Evolutionary conservation across 768 basidiomycete species (phyloP), one percentile per base, ranked within the genome.

Genomic region (Phylloporus rhodoxanthus): DNA sequence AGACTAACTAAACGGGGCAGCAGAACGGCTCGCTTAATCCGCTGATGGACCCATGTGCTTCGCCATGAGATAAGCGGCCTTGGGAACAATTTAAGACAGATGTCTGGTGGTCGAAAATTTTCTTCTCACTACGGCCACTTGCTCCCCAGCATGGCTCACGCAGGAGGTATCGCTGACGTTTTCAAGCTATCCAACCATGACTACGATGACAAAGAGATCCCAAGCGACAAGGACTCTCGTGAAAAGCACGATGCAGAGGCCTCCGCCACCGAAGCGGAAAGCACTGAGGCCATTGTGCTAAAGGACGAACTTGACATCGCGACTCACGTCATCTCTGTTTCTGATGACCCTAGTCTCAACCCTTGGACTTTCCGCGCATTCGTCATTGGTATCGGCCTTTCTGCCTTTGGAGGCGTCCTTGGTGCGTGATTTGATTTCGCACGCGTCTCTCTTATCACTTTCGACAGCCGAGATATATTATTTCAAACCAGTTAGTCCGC

Each of bases 391-490:
- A 72, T 79, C 0, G 80, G 74, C 69, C 52, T 79, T 67, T 68
- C 77, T 72, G 8, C 70, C 68, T 64, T 81, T 43, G 77, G 79
- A 48, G 76, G 76, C 43, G 73, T 76, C n/a, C 68, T 81, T 26
- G 76, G 75, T 76, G 53, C 17, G 63, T 62, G 33, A 37, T 30
- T 26, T 9, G 25, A 26, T 46, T 36, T 32, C 34, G 13, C 36
- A 20, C 32, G 45, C 29, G 23, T 43, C 14, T 6, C 3, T 38
- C 37, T 47, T 23, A 57, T 54, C n/a, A 39, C 29, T 28, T 33
- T 29, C 41, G 44, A 34, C 49, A 78, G 77, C 78, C n/a, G 72
- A 81, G 52, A 80, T 80, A 34, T 80, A 80, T 57, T 81, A 81
- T 56, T 81, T 79, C 65, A 80, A 81, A 60, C 78, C 78, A 8